phyloP scores from a whole-genome alignment of 2,329 filamentous ascomycete genomes.

The Sporothrix humicola region DNA sequence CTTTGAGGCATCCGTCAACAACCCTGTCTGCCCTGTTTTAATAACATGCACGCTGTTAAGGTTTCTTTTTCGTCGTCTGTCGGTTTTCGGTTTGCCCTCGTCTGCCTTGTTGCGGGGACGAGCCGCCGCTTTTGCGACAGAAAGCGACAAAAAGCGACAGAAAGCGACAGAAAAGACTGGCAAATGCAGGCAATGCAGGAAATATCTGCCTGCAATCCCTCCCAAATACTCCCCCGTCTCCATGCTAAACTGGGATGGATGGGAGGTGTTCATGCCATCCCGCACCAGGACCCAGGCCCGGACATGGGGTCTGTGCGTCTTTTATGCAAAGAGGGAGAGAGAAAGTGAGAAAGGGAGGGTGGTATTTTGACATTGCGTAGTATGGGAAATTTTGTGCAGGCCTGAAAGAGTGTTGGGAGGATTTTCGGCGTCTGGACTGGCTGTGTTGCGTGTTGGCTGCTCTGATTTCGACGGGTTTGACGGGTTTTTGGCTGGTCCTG shows the following conservation, averaged over 20 bases:
- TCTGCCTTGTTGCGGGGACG: background rate
- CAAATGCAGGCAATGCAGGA: background rate
- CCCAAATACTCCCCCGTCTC: background rate
- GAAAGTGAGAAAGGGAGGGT: background rate
- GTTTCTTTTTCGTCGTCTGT: background rate
- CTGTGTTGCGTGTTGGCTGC: background rate
- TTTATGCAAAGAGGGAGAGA: background rate
- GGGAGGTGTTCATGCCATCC: slow-evolving; percentile 20
- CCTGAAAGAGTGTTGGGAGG: no score
- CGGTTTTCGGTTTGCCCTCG: no score
- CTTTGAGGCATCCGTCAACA: no score
- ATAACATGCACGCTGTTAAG: slow-evolving; percentile 7
- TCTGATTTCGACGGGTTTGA: background rate
- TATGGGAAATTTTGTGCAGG: background rate
- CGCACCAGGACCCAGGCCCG: background rate
- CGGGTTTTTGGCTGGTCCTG: background rate
- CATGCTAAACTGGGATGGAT: slow-evolving; percentile 2
- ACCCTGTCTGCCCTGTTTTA: slow-evolving; percentile 12
- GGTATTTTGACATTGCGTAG: background rate
- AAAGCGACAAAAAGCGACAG: background rate
- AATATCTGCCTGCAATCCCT: no score
- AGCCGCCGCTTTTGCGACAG: slow-evolving; percentile 14
- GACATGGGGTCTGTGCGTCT: background rate
- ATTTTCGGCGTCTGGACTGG: background rate
- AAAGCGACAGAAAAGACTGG: background rate